Percentiles rank a stretch among this genome's conserved stretches.
These are phyloP conservation scores for Smallanthus sonchifolius DNA, from an alignment of 129 eudicot species.

Conservation along the genomic window DNA sequence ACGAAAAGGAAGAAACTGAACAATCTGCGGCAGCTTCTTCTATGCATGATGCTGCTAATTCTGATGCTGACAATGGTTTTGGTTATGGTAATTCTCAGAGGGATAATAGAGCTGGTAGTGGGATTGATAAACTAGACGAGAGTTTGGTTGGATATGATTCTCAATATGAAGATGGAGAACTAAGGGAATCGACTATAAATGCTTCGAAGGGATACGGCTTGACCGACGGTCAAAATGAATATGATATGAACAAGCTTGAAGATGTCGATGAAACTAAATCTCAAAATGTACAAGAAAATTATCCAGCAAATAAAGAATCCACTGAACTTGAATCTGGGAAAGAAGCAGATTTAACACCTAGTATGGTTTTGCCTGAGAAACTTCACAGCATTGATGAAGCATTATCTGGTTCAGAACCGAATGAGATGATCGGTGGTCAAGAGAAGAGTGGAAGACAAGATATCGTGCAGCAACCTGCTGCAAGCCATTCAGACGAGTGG, in stretches of 20 bases:
- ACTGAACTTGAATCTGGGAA: conserved; percentile 1
- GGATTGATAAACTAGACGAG: conserved; percentile 20
- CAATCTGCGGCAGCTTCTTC: conserved; percentile 18
- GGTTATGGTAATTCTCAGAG: conserved; percentile 24
- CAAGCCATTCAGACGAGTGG: conserved; percentile 27
- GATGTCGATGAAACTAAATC: conserved; percentile 14
- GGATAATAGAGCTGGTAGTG: conserved; percentile 8
- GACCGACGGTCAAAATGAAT: conserved; percentile 23
- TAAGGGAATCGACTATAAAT: conserved; percentile 30
- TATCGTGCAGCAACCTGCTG: conserved; percentile 7
- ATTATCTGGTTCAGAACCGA: conserved; percentile 22
- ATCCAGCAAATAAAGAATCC: not conserved
- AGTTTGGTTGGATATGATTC: conserved; percentile 34
- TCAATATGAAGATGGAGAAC: conserved; percentile 48
- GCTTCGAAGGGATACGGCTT: conserved; percentile 32
- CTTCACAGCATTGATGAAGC: conserved; percentile 14
- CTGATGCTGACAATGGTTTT: not conserved
- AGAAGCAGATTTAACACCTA: conserved; percentile 14
- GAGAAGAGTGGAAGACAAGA: conserved; percentile 15
- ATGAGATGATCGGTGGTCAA: conserved; percentile 6
- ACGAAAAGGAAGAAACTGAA: conserved; percentile 15
- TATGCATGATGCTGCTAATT: not conserved
- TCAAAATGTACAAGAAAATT: conserved; percentile 2
- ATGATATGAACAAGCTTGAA: conserved; percentile 7
- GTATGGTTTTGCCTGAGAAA: conserved; percentile 16